Evolutionary conservation across 2,329 filamentous ascomycete genomes (phyloP), one percentile per base, ranked within the genome.

Genomic region (Didymosphaeria variabile): DNA sequence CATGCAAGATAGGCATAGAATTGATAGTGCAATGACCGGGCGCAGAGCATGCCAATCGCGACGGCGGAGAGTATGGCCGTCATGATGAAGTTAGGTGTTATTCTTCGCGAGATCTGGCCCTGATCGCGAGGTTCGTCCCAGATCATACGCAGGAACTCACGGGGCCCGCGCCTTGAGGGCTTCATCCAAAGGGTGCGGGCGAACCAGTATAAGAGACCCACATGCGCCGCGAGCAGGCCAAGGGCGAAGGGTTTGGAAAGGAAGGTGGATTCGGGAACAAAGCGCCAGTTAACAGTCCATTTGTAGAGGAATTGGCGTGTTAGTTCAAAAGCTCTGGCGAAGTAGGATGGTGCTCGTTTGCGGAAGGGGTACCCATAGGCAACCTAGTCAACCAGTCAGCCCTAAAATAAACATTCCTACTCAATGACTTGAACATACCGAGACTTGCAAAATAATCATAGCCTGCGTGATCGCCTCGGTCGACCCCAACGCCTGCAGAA

Each of bases 211-310:
- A 97, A 84, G n/a, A 93, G 82, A 9, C 82, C 76, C 29, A 83
- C 81, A 75, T 97, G 93, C 58, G 87, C 73, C 1, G 79, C 83
- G 29, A 97, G 83, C 54, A 97, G 84, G 15, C 80, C 78, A 19
- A 90, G 69, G 29, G 93, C 87, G 74, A 97, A 96, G 1, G 81
- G 76, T 61, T 82, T 86, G 67, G 88, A 90, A 50, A 96, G 85
- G 71, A 99, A 99, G 0, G 82, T 79, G 7, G 91, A 87, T 79
- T 97, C 93, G 17, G 91, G 90, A n/a, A 97, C 80, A 76, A 98
- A 98, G 57, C 94, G 89, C 95, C 95, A 99, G 79, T 99, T 99
- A 68, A 99, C 95, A 0, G 95, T 99, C 95, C 95, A 99, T 80
- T 94, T 93, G 84, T 94, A 98, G 71, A 97, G 85, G 80, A 99